These are phyloP conservation scores for Colletotrichum zoysiae DNA, from an alignment of 2,329 filamentous ascomycete genomes.

Conservation along the genomic window DNA sequence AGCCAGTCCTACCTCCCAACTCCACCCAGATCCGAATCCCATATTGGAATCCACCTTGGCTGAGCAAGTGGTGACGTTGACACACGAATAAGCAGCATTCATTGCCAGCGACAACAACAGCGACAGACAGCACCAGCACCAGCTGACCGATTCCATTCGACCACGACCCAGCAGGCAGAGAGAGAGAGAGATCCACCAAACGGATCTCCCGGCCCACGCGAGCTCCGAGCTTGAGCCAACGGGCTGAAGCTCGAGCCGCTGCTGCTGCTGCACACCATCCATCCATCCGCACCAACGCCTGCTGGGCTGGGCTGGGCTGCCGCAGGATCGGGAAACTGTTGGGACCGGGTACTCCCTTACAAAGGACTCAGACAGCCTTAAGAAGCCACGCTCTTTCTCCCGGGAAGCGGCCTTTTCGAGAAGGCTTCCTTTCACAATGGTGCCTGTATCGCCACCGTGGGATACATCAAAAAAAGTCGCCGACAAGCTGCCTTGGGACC, in stretches of 20 bases:
- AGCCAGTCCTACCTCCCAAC: conserved; percentile 12
- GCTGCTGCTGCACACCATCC: conserved; percentile 9
- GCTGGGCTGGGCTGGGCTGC: background rate
- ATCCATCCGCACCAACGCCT: conserved; percentile 4
- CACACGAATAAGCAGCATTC: conserved; percentile 24
- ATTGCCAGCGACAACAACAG: background rate
- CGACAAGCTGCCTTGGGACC: conserved; percentile 25
- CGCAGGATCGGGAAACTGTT: conserved; percentile 8
- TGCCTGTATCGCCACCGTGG: conserved; percentile 15
- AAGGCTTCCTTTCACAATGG: conserved; percentile 35
- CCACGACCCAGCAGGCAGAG: conserved; percentile 25
- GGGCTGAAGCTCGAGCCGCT: conserved; percentile 1
- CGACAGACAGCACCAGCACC: background rate
- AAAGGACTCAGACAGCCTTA: conserved; percentile 20
- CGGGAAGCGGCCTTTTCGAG: conserved; percentile 19
- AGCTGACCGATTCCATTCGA: conserved; percentile 18
- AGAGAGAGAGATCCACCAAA: conserved; percentile 35
- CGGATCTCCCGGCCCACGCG: conserved; percentile 16
- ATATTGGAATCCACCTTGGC: conserved; percentile 25
- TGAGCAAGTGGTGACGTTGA: conserved; percentile 40
- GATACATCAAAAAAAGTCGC: conserved; percentile 30
- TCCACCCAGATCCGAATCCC: conserved; percentile 12
- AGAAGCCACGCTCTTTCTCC: conserved; percentile 32
- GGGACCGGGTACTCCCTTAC: conserved; percentile 22
- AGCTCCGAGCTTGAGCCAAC: conserved; percentile 29